Base-by-base conservation (phyloP, 139 green algal species). In the Chlorella sp. region DNA sequence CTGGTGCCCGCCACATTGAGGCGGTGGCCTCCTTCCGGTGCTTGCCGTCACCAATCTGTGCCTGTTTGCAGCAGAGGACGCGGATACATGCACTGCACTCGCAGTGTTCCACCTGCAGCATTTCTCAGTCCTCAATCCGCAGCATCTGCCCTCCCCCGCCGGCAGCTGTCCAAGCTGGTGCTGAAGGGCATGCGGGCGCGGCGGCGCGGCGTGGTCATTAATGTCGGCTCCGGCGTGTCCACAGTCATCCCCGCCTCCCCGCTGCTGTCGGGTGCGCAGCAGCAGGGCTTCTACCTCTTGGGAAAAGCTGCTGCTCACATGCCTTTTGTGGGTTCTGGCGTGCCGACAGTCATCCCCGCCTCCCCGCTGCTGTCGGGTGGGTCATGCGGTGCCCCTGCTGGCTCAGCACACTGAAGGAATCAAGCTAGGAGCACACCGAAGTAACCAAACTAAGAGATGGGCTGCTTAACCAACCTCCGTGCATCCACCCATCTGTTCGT, bases 131-230 rank as follows among this genome's bases (percentile, higher is more conserved):
- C n/a, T n/a, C n/a, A n/a, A n/a, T n/a, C n/a, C n/a, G n/a, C 7
- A 54, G 46, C 46, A 17, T 11, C 46, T 38, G 40, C 41, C 72
- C 38, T 20, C 22, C 54, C 60, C 73, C 36, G 56, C 34, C 0
- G 65, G 41, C 76, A 68, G 75, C 62, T 86, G 40, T 83, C 30
- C 76, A 76, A 80, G 38, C 65, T 83, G 20, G 93, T 96, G 24
- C 79, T 98, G n/a, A 89, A 91, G 11, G 92, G 87, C 76, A 98
- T 98, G 94, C 85, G 94, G 77, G 76, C 91, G 73, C 85, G 92
- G 1, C 82, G 82, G 30, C 85, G 91, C 22, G 95, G 95, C 26
- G 88, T 88, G 11, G 91, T 98, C 62, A 82, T 98, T 58, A 96
- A 95, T 84, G 88, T 98, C 3, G 94, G 94, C 60, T 94, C 87